Percentiles rank a stretch among this genome's conserved stretches.
Conservation (phyloP, 1,284 basidiomycete species). For the Sporisorium exsertum region DNA sequence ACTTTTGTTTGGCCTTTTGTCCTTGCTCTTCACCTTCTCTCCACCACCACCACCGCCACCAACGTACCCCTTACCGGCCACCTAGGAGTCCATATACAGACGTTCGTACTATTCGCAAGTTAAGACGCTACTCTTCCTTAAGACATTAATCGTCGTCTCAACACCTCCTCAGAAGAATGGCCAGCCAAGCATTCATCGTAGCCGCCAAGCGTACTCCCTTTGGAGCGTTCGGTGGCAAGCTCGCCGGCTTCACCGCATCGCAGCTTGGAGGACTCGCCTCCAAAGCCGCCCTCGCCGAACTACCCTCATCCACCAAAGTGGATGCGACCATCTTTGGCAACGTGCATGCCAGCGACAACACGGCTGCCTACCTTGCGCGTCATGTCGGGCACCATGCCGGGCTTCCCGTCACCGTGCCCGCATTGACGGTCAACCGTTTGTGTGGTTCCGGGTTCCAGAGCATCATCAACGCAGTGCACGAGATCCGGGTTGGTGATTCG, state of each 20-base stretch:
- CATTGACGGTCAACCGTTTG: slow-evolving; percentile 78
- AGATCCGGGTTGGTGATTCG: slow-evolving; percentile 86
- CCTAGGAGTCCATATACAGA: too few species aligned
- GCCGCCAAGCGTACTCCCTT: slow-evolving; percentile 73
- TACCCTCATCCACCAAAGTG: slow-evolving; percentile 70
- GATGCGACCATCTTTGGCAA: slow-evolving; percentile 70
- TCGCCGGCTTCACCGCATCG: slow-evolving; percentile 52
- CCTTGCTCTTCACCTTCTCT: background rate
- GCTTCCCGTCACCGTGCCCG: slow-evolving; percentile 73
- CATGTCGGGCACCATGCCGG: slow-evolving; percentile 92
- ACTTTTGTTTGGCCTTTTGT: background rate
- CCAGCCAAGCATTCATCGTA: slow-evolving; percentile 69
- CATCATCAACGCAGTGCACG: slow-evolving; percentile 91
- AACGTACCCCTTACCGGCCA: background rate
- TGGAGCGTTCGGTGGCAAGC: slow-evolving; percentile 73
- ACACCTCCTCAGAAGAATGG: slow-evolving; percentile 18
- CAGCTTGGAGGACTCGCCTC: slow-evolving; percentile 73
- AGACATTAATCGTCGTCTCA: too few species aligned
- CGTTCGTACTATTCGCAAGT: background rate
- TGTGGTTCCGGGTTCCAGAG: slow-evolving; percentile 96
- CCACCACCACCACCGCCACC: background rate
- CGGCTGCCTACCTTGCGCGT: slow-evolving; percentile 92
- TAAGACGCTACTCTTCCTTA: too few species aligned
- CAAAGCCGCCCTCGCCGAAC: slow-evolving; percentile 72
- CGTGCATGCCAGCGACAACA: slow-evolving; percentile 62